Base-by-base conservation (phyloP, 192 early-diverging fungal genomes). In the Geranomyces variabilis region DNA sequence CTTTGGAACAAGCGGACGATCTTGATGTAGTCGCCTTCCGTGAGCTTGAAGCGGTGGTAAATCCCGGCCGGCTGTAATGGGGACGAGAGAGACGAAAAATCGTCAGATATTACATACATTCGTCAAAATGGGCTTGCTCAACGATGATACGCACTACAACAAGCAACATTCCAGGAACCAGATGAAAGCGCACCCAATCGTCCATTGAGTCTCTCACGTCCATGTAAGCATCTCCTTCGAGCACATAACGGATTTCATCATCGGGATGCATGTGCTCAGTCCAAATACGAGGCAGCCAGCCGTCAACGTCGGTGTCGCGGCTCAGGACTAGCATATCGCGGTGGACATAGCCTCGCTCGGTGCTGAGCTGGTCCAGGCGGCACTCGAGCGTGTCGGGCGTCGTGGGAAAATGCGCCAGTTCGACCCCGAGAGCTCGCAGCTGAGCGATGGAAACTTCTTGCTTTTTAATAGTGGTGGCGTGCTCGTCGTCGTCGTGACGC, bases 21-120 rank as follows among this genome's bases (percentile, higher is more conserved):
- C 60, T 90, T 89, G 66, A 97, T 82, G 75, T 93, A 93, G n/a
- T 99, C 90, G 66, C 78, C 85, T 14, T 83, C 82, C 77, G 97
- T 94, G 21, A 94, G 81, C 13, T 92, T 97, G 76, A 99, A 99
- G 58, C 96, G 90, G 77, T 99, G 96, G 76, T 96, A 99, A 73
- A 95, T 92, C 43, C 95, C 96, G n/a, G 93, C 91, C 0, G 96
- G 96, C 82, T n/a, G n/a, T n/a, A n/a, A n/a, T n/a, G n/a, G n/a
- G 90, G 75, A 47, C 46, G 19, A 19, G 19, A 19, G 46, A 12
- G 46, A 47, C 19, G 9, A 5, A 51, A 62, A 61, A 67, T 10
- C 56, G 56, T n/a, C n/a, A n/a, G n/a, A n/a, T n/a, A n/a, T n/a
- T n/a, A n/a, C n/a, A n/a, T n/a, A n/a, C n/a, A n/a, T n/a, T n/a